Conservation (phyloP, 495 filamentous ascomycete species). For the Penicillium desertorum region DNA sequence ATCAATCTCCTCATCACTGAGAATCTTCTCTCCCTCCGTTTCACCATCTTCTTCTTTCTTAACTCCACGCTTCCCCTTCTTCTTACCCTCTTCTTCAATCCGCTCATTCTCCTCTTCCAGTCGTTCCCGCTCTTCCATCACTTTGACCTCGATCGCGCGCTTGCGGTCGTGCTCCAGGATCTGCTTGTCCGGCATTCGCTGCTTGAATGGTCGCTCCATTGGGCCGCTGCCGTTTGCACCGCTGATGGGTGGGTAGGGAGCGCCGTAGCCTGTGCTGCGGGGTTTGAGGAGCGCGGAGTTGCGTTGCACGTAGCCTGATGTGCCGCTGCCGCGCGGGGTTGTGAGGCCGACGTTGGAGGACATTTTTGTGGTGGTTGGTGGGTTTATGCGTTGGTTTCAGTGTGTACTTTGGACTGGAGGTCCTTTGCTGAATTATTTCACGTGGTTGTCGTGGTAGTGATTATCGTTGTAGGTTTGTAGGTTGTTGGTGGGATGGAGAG, state of each 20-base stretch:
- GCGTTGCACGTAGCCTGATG: conserved; percentile 94
- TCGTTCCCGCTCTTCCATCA: conserved; percentile 83
- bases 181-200: conserved; percentile 83
- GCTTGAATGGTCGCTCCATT: conserved; percentile 62
- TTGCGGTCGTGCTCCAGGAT: conserved; percentile 92
- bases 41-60: conserved; percentile 43
- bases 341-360: conserved; percentile 96
- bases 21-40: conserved; percentile 64
- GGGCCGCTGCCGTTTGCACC: conserved; percentile 35
- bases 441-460: neutral
- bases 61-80: conserved; percentile 7
- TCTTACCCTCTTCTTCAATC: conserved; percentile 33
- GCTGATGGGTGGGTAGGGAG: conserved; percentile 53
- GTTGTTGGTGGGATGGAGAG: neutral
- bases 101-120: conserved; percentile 79
- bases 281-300: conserved; percentile 86
- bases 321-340: conserved; percentile 92
- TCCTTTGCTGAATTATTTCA: neutral
- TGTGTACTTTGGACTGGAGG: neutral
- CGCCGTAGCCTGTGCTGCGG: conserved; percentile 55
- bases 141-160: conserved; percentile 85
- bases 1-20: conserved; percentile 67
- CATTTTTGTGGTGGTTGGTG: conserved; percentile 53
- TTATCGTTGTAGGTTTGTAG: neutral
- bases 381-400: neutral